Evolutionary conservation across 2,329 filamentous ascomycete species (phyloP).

Genomic region (Stachybotrys elegans): DNA sequence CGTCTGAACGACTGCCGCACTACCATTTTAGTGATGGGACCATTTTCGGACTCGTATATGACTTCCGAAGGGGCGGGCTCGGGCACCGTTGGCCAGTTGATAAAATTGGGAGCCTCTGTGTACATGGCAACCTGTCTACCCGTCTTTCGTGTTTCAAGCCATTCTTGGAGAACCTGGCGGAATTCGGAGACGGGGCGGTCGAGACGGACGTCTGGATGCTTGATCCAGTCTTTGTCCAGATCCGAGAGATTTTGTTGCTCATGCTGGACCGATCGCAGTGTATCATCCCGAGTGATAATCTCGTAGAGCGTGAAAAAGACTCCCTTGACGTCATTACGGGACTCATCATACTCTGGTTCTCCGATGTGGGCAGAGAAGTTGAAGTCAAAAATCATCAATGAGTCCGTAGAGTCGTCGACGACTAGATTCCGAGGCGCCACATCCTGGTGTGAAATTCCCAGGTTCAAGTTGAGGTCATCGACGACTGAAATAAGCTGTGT

Average conservation of each 20-base stretch:
- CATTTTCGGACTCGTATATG: too few species aligned
- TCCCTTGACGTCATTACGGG: conserved; percentile 27
- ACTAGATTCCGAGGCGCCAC: conserved; percentile 32
- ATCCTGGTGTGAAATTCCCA: conserved; percentile 32
- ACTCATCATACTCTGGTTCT: conserved; percentile 4
- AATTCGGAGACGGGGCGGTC: conserved; percentile 22
- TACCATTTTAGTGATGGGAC: too few species aligned
- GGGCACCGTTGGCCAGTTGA: too few species aligned
- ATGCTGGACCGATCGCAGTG: conserved; percentile 14
- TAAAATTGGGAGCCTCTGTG: too few species aligned
- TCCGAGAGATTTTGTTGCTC: conserved; percentile 16
- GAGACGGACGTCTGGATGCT: conserved; percentile 25
- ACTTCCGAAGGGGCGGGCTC: too few species aligned
- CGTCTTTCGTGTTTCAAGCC: too few species aligned
- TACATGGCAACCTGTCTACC: too few species aligned
- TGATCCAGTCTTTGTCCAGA: conserved; percentile 18
- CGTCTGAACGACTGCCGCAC: too few species aligned
- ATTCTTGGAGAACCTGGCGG: conserved; percentile 17
- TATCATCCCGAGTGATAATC: conserved; percentile 27
- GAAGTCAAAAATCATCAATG: conserved; percentile 32
- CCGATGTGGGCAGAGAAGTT: conserved; percentile 20
- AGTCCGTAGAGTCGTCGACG: conserved; percentile 24
- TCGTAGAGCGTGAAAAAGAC: conserved; percentile 31
- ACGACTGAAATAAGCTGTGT: conserved; percentile 26
- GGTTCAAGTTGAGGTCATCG: conserved; percentile 27